Conservation (phyloP, 768 basidiomycete genomes). For the Russula virescens region DNA sequence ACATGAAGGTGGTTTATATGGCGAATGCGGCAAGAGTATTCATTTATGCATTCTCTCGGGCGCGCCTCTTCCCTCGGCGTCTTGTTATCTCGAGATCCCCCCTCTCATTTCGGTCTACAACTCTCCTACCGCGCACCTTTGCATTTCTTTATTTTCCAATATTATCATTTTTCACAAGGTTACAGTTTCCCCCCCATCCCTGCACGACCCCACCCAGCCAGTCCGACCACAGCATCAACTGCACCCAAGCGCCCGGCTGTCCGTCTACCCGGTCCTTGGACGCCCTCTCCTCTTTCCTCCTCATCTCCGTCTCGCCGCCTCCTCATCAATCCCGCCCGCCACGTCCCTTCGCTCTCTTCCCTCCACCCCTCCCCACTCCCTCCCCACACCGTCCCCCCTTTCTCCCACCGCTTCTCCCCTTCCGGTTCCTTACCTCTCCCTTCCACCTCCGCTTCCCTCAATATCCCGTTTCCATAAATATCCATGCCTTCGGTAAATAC, state of each 20-base stretch:
- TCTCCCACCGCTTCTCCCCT: neutral
- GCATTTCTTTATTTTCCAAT: no score
- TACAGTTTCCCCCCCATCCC: no score
- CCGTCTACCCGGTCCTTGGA: neutral
- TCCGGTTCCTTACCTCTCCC: neutral
- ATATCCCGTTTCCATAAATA: conserved; percentile 15
- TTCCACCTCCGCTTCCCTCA: conserved; percentile 6
- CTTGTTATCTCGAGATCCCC: neutral
- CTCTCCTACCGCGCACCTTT: no score
- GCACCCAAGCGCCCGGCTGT: neutral
- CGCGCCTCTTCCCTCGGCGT: neutral
- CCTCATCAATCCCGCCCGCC: conserved; percentile 1
- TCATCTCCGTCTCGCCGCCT: conserved; percentile 19
- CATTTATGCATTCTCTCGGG: neutral
- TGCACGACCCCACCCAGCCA: no score
- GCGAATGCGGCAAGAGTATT: conserved; percentile 4
- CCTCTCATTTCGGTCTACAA: no score
- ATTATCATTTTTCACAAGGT: no score
- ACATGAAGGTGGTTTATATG: conserved; percentile 19
- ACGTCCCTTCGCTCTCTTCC: neutral
- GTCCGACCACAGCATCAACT: no score
- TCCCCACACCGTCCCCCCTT: neutral
- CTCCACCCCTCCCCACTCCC: neutral
- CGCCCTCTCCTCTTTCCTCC: neutral
- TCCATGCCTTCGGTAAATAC: neutral